phyloP scores from a whole-genome alignment of 108 stramenopile genomes.

The Pelagomonas calceolata region DNA sequence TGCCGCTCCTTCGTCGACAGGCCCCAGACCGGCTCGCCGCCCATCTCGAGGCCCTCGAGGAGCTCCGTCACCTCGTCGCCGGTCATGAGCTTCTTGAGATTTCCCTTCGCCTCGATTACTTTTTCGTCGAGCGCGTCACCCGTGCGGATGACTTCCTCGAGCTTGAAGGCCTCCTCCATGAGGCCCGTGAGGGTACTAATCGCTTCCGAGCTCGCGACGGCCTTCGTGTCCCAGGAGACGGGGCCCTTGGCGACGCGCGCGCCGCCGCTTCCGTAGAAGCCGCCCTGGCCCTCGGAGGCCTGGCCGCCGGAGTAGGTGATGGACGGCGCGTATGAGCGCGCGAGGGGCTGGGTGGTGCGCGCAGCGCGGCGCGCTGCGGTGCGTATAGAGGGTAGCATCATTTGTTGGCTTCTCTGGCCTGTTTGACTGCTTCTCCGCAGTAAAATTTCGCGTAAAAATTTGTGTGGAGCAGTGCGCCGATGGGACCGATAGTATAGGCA shows the following conservation, averaged over 20 bases:
- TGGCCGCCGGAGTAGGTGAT: conserved; percentile 51
- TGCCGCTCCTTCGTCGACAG: conserved; percentile 46
- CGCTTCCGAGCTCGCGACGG: conserved; percentile 39
- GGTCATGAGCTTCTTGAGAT: conserved; percentile 56
- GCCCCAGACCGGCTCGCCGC: conserved; percentile 63
- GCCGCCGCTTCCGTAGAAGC: conserved; percentile 61
- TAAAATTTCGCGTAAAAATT: too few species aligned
- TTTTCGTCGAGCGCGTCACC: not conserved
- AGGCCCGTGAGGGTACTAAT: conserved; percentile 51
- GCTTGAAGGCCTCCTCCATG: conserved; percentile 22
- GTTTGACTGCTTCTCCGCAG: too few species aligned
- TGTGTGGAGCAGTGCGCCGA: too few species aligned
- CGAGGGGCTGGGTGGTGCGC: too few species aligned
- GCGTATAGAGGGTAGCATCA: too few species aligned
- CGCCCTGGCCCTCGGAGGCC: conserved; percentile 59
- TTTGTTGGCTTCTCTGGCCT: too few species aligned
- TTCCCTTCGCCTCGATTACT: conserved; percentile 48
- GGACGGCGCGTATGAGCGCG: not conserved
- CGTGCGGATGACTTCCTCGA: too few species aligned
- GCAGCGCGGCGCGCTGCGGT: too few species aligned
- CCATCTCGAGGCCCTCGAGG: conserved; percentile 50
- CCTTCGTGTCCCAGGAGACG: conserved; percentile 8
- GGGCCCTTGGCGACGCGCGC: conserved; percentile 26
- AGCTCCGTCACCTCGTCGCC: conserved; percentile 38
- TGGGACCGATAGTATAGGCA: too few species aligned